Evolutionary conservation across 2,329 filamentous ascomycete species (phyloP).

Genomic region (Cucurbitaria berberidis): DNA sequence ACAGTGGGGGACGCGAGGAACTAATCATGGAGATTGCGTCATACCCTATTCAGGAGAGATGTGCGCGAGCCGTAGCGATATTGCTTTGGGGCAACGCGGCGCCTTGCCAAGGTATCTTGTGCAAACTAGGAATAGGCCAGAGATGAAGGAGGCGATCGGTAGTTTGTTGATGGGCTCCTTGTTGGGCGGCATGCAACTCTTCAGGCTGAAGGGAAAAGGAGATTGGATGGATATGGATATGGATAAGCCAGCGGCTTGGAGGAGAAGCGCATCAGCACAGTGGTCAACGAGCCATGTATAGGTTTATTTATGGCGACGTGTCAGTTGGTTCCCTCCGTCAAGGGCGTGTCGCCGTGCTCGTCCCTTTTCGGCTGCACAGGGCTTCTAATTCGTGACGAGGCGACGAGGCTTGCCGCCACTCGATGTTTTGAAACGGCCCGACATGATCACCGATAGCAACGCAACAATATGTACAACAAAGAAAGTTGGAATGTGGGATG

Average conservation of each 20-base stretch:
- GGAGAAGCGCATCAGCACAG: not conserved
- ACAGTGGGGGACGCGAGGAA: slow-evolving; percentile 7
- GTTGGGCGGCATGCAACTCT: not conserved
- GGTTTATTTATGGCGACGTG: too few relatives aligned
- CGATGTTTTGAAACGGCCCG: slow-evolving; percentile 12
- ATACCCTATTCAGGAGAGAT: slow-evolving; percentile 7
- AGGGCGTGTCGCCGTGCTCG: slow-evolving; percentile 23
- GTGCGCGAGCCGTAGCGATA: slow-evolving; percentile 2
- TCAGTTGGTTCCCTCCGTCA: too few relatives aligned
- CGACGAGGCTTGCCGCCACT: slow-evolving; percentile 13
- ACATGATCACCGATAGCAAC: slow-evolving; percentile 9
- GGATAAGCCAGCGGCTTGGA: not conserved
- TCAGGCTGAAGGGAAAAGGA: slow-evolving; percentile 2
- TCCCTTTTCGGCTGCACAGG: slow-evolving; percentile 4
- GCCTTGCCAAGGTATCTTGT: not conserved
- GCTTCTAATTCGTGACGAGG: slow-evolving; percentile 14
- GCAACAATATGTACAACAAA: too few relatives aligned
- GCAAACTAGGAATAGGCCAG: not conserved
- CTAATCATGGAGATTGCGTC: slow-evolving; percentile 9
- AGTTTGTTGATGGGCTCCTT: not conserved
- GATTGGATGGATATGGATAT: too few relatives aligned
- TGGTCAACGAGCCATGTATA: not conserved
- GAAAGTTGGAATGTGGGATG: not conserved
- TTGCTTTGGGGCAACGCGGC: not conserved
- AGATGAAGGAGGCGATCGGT: not conserved